phyloP scores from a whole-genome alignment of 2,329 filamentous ascomycete genomes.

The Penicillium sp. region DNA sequence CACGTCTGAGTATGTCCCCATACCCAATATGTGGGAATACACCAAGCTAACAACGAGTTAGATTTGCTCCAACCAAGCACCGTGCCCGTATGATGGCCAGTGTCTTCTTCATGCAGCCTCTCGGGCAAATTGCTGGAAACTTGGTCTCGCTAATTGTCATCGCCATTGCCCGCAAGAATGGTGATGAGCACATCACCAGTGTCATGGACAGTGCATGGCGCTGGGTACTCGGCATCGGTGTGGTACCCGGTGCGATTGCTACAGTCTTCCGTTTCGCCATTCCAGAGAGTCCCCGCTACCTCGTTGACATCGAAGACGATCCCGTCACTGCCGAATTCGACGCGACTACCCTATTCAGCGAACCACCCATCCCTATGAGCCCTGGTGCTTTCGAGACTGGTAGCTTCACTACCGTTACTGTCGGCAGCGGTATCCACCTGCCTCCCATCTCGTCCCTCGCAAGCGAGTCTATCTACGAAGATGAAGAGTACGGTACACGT shows the following conservation, averaged over 20 bases:
- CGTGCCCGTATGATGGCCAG: conserved; percentile 65
- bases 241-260: conserved; percentile 61
- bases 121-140: conserved; percentile 65
- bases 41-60: conserved; percentile 16
- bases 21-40: too few species aligned
- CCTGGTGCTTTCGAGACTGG: conserved; percentile 21
- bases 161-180: conserved; percentile 25
- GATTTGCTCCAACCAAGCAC: conserved; percentile 57
- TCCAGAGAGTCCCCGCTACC: conserved; percentile 64
- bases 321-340: conserved; percentile 59
- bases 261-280: conserved; percentile 66
- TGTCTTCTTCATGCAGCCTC: conserved; percentile 68
- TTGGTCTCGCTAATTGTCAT: conserved; percentile 55
- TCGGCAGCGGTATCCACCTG: conserved; percentile 18
- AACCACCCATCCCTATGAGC: conserved; percentile 10
- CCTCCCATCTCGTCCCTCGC: conserved; percentile 28
- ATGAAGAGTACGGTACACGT: conserved; percentile 17
- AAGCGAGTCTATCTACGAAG: conserved; percentile 24
- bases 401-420: conserved; percentile 15
- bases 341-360: conserved; percentile 58
- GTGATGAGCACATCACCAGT: conserved; percentile 28
- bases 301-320: conserved; percentile 63
- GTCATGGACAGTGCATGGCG: conserved; percentile 63
- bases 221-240: conserved; percentile 64
- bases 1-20: conserved; percentile 58